A percentile compares a stretch with the other conserved stretches of the same genome.
phyloP scores from a whole-genome alignment of 257 asterid species.

The Solanum dulcamara region DNA sequence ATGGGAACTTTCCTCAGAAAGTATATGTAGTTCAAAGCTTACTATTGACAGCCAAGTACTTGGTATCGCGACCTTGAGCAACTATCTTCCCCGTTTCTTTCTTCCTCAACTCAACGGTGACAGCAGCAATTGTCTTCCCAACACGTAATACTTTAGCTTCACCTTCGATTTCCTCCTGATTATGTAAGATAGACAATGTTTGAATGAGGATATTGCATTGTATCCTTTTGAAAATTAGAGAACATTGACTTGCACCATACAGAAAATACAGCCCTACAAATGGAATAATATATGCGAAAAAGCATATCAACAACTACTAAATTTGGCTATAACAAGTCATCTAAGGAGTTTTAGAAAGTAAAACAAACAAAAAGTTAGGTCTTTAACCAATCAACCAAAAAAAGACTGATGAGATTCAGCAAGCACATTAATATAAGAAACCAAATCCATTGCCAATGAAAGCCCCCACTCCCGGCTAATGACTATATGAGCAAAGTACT shows the following conservation, averaged over 20 bases:
- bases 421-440: not conserved
- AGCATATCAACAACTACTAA: not conserved
- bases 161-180: constrained; percentile 63
- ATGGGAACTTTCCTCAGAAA: not conserved
- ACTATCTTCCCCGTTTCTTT: constrained; percentile 44
- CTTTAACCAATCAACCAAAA: not conserved
- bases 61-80: constrained; percentile 66
- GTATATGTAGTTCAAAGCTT: constrained; percentile 23
- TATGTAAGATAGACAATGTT: not conserved
- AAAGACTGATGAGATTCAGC: not conserved
- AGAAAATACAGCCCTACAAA: not conserved
- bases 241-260: not conserved
- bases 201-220: not conserved
- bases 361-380: not conserved
- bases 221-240: not conserved
- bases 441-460: not conserved
- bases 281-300: not conserved
- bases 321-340: not conserved
- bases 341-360: not conserved
- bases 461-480: not conserved
- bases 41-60: constrained; percentile 37
- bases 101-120: constrained; percentile 47
- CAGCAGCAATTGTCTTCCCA: constrained; percentile 56
- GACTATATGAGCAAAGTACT: not conserved
- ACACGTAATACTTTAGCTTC: constrained; percentile 47